Base-by-base conservation (phyloP, 2,329 filamentous ascomycete genomes). In the Zarea fungicola region DNA sequence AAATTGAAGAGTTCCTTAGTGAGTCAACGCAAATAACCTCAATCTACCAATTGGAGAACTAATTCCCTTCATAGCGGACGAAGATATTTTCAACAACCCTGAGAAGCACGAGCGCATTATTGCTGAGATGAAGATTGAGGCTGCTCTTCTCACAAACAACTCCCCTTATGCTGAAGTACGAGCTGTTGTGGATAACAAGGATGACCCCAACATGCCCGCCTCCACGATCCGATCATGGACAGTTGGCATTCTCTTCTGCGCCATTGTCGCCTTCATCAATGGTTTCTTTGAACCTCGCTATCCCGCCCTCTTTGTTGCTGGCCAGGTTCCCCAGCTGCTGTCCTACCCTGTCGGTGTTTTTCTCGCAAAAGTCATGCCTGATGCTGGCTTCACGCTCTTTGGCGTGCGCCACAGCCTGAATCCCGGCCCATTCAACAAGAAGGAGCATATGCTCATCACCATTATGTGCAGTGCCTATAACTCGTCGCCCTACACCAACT, bases 81-180 rank as follows among this genome's bases (percentile, higher is more conserved):
- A 54, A 6, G 40, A 53, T 19, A 48, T 73, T 34, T 64, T 68
- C 43, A 57, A 59, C 39, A 58, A 67, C 36, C 70, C 70, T n/a
- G 65, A 70, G 35, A 67, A 67, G 52, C 60, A 74, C 46, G 56
- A 60, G n/a, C 61, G 65, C 0, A 52, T 73, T 22, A 74, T 78
- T 43, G 58, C 65, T n/a, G 70, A 76, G 54, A 76, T 78, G 64
- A 78, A 77, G 58, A 65, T 76, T 2, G 72, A 78, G 56, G 69
- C 73, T 0, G 71, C 74, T 1, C 64, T 78, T 28, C 74, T 78
- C 52, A 73, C 67, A 21, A 74, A 73, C 56, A 74, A 78, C 60
- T 77, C 73, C 9, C 78, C 78, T 1, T 81, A 80, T 55, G 67
- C 77, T 21, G 75, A 79, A 57, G 75, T 78, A 5, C 73, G 76